Evolutionary conservation across 2,329 filamentous ascomycete genomes (phyloP), one percentile per base, ranked within the genome.

Genomic region (Fonsecaea monophora): DNA sequence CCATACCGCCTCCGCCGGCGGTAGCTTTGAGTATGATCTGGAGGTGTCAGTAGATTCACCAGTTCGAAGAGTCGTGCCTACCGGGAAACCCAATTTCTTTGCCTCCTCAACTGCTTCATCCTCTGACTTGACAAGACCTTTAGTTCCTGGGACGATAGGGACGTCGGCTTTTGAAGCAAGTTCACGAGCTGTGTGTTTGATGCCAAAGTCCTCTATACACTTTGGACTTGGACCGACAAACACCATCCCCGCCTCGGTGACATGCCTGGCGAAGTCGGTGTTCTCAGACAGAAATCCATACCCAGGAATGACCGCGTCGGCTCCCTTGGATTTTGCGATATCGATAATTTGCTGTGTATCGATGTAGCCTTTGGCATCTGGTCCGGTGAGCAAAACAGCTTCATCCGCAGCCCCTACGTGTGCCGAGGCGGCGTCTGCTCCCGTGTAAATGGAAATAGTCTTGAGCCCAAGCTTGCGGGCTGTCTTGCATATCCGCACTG

Each of bases 1-100:
- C 92, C 83, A 95, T 96, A 32, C 92, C 92, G 55, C 92, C 92
- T 37, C 92, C 92, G 6, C 90, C 91, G 67, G 87, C 87, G 12
- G 92, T 90, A 69, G 91, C 92, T 82, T 97, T 96, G 60, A 92
- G 82, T 74, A 93, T 84, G 6, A 93, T 89, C 68, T 68, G 32
- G 38, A 25, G 21, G 6, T 37, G 58, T 62, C 8, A 59, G 42
- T 25, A 15, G 12, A 73, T 48, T 10, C 18, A n/a, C 50, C 15
- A 8, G 1, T 18, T 2, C 30, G 37, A 30, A 34, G 13, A 42
- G 38, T 18, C 35, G n/a, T n/a, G 59, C 62, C 53, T 71, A 85
- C 81, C 0, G 84, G 84, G 69, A 80, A 86, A 0, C 83, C 82
- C 42, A 86, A 76, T 21, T 73, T 73, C 56, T 81, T 77, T 1